phyloP scores from a whole-genome alignment of 441 rosid species.

The Adansonia madagascariensis region DNA sequence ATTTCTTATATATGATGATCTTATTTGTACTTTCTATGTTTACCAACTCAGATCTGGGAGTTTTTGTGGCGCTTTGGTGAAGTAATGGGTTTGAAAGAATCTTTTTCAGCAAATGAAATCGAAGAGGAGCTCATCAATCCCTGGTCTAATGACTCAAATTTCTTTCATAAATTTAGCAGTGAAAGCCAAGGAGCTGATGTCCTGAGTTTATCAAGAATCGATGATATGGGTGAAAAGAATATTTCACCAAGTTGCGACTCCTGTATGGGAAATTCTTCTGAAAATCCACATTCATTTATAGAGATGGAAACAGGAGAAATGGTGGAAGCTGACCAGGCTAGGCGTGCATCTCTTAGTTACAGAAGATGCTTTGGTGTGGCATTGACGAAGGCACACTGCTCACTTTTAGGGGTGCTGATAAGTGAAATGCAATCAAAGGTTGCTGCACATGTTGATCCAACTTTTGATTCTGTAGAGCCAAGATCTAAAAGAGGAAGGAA shows the following conservation, averaged over 20 bases:
- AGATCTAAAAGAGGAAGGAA: slow-evolving; percentile 84
- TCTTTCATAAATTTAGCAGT: slow-evolving; percentile 41
- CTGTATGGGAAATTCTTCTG: slow-evolving; percentile 33
- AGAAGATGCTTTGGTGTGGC: slow-evolving; percentile 52
- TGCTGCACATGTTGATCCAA: slow-evolving; percentile 89
- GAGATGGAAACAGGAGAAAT: slow-evolving; percentile 47
- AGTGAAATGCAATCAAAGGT: slow-evolving; percentile 90
- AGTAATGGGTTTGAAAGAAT: slow-evolving; percentile 68
- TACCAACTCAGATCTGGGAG: slow-evolving; percentile 74
- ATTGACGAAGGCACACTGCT: slow-evolving; percentile 69
- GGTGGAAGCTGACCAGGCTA: slow-evolving; percentile 48
- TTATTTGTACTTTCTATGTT: slow-evolving; percentile 33
- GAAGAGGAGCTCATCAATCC: slow-evolving; percentile 83
- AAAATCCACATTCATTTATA: slow-evolving; percentile 44
- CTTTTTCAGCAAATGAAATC: slow-evolving; percentile 57
- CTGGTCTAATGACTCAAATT: slow-evolving; percentile 48
- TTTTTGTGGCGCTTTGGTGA: slow-evolving; percentile 76
- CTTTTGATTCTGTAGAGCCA: slow-evolving; percentile 81
- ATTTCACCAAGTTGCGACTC: slow-evolving; percentile 44
- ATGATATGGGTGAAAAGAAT: slow-evolving; percentile 35
- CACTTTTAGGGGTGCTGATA: slow-evolving; percentile 71
- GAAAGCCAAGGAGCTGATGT: slow-evolving; percentile 44
- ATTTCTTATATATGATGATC: slow-evolving; percentile 14
- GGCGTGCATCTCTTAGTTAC: slow-evolving; percentile 42
- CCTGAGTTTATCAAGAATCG: slow-evolving; percentile 36